Evolutionary conservation across 1,284 basidiomycete species (phyloP).

Genomic region (Phaffia rhodozyma): DNA sequence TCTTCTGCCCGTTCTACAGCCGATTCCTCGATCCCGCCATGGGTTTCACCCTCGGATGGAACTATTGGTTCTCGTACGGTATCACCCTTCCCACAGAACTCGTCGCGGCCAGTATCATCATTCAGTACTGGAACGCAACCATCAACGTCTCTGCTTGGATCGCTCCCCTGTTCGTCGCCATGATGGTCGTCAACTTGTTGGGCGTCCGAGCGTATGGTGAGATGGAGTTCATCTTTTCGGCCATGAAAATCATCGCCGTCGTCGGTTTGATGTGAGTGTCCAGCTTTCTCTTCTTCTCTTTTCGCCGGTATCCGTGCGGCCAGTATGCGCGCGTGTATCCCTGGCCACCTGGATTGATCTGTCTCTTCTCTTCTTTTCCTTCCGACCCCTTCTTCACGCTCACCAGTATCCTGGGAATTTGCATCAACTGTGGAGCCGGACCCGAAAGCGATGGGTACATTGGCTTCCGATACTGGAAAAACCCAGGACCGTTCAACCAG

Average conservation of each 20-base stretch:
- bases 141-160: slow-evolving; percentile 29
- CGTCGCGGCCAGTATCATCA: slow-evolving; percentile 57
- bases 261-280: slow-evolving; percentile 38
- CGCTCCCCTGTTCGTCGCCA: slow-evolving; percentile 24
- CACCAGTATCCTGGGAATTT: slow-evolving; percentile 41
- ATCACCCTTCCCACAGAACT: slow-evolving; percentile 64
- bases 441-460: slow-evolving; percentile 27
- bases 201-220: slow-evolving; percentile 37
- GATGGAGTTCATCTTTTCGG: slow-evolving; percentile 47
- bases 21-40: slow-evolving; percentile 28
- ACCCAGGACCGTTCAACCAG: slow-evolving; percentile 45
- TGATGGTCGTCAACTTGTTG: slow-evolving; percentile 30
- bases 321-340: no score
- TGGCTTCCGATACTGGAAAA: slow-evolving; percentile 56
- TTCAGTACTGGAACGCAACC: slow-evolving; percentile 58
- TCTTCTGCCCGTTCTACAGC: neutral
- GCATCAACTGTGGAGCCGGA: slow-evolving; percentile 34
- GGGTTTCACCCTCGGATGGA: slow-evolving; percentile 28
- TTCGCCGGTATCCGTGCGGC: no score
- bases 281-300: no score
- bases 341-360: neutral
- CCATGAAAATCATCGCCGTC: slow-evolving; percentile 46
- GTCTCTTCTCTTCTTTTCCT: neutral
- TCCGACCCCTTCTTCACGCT: neutral
- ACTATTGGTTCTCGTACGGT: slow-evolving; percentile 38